Conservation (phyloP, 1,284 basidiomycete species). For the Apiotrichum domesticum region DNA sequence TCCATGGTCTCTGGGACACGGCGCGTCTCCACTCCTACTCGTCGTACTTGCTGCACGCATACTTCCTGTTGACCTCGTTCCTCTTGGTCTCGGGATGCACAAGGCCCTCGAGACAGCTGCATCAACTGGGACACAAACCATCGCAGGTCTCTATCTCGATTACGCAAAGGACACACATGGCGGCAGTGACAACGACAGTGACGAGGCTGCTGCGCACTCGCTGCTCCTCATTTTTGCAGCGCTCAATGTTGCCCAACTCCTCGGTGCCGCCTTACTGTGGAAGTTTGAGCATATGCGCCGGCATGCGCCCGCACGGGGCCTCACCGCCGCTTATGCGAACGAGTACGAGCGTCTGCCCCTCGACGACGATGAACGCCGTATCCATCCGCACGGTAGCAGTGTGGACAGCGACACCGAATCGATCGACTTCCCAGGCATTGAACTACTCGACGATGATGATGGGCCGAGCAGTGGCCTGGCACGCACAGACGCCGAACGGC, state of each 20-base stretch:
- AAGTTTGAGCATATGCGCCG: slow-evolving; percentile 36
- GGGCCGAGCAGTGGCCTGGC: slow-evolving; percentile 16
- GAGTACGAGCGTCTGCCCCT: slow-evolving; percentile 25
- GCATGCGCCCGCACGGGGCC: not conserved
- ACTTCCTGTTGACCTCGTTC: slow-evolving; percentile 63
- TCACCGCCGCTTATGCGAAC: slow-evolving; percentile 1
- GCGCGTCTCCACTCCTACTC: slow-evolving; percentile 63
- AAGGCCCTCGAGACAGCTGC: slow-evolving; percentile 70
- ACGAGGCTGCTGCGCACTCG: slow-evolving; percentile 47
- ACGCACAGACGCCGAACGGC: slow-evolving; percentile 14
- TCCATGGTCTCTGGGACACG: slow-evolving; percentile 62
- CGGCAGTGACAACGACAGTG: not conserved
- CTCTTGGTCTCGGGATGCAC: slow-evolving; percentile 69
- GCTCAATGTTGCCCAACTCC: slow-evolving; percentile 58
- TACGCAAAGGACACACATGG: slow-evolving; percentile 31
- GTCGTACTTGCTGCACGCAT: slow-evolving; percentile 69
- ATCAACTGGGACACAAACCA: slow-evolving; percentile 62
- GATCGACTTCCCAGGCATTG: not conserved
- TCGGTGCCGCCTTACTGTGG: slow-evolving; percentile 53
- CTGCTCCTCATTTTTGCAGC: slow-evolving; percentile 56
- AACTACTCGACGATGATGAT: slow-evolving; percentile 4
- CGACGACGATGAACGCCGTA: slow-evolving; percentile 9
- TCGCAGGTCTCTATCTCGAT: slow-evolving; percentile 62
- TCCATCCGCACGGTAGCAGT: slow-evolving; percentile 2
- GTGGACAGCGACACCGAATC: slow-evolving; percentile 4